These are phyloP conservation scores for Waltiozyma sp. DNA, from an alignment of 1,139 yeast species.

Conservation along the genomic window DNA sequence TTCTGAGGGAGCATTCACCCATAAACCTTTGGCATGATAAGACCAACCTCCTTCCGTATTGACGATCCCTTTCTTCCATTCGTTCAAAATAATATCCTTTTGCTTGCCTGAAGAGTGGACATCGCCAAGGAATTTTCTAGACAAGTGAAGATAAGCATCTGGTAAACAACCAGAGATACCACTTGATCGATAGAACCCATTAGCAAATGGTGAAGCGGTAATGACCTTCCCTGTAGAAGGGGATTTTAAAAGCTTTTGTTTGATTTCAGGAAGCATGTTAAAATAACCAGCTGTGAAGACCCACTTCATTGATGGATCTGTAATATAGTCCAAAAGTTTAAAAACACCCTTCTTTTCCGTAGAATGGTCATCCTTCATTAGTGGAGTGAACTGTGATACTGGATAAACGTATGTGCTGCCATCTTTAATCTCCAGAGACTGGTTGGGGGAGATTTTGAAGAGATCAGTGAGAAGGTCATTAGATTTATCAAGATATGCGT, in stretches of 20 bases:
- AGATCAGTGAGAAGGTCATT: constrained; percentile 19
- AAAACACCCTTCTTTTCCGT: constrained; percentile 73
- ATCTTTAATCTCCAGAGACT: neutral
- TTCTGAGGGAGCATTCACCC: constrained; percentile 53
- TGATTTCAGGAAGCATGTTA: constrained; percentile 75
- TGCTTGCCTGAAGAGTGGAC: constrained; percentile 36
- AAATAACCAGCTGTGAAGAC: constrained; percentile 95
- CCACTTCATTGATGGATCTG: constrained; percentile 49
- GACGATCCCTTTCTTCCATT: constrained; percentile 84
- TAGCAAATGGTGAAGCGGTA: constrained; percentile 88
- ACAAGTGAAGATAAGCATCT: constrained; percentile 72
- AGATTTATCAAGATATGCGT: constrained; percentile 23
- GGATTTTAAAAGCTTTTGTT: constrained; percentile 46
- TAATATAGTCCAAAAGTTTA: constrained; percentile 47
- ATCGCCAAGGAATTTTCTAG: constrained; percentile 54
- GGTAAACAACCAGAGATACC: constrained; percentile 83
- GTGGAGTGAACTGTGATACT: constrained; percentile 81
- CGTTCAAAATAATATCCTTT: constrained; percentile 45
- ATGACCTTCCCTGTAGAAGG: constrained; percentile 61
- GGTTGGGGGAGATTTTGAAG: constrained; percentile 20
- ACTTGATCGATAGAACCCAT: constrained; percentile 77
- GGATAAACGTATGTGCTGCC: constrained; percentile 70
- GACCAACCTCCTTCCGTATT: constrained; percentile 88
- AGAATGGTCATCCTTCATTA: constrained; percentile 48
- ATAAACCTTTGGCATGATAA: constrained; percentile 95